Evolutionary conservation across 2,329 filamentous ascomycete genomes (phyloP).

Genomic region (Mollisiaceae sp.): DNA sequence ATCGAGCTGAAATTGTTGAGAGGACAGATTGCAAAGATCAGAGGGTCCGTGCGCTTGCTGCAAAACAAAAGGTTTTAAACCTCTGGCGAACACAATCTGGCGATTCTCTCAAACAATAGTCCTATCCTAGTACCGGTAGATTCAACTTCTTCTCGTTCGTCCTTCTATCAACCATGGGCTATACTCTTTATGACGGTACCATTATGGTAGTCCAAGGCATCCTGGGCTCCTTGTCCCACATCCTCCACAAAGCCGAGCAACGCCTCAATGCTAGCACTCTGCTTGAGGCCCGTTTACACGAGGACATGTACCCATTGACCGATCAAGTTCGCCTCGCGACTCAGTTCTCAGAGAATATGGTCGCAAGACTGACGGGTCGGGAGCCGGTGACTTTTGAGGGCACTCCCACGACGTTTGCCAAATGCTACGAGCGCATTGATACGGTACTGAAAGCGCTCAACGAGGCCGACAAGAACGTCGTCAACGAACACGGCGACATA

Average conservation of each 20-base stretch:
- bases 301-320: conserved; percentile 53
- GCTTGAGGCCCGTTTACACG: conserved; percentile 47
- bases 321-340: conserved; percentile 48
- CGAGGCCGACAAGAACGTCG: conserved; percentile 35
- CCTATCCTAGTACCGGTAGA: background rate
- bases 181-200: conserved; percentile 40
- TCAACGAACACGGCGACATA: conserved; percentile 34
- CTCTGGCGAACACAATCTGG: too few species aligned
- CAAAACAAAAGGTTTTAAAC: too few species aligned
- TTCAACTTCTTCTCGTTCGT: conserved; percentile 6
- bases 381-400: conserved; percentile 31
- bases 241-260: conserved; percentile 39
- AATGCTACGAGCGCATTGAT: conserved; percentile 38
- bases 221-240: conserved; percentile 39
- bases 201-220: conserved; percentile 34
- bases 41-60: too few species aligned
- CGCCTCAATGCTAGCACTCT: conserved; percentile 27
- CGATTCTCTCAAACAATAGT: background rate
- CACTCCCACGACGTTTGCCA: conserved; percentile 33
- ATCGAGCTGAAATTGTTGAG: too few species aligned
- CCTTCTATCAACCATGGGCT: conserved; percentile 23
- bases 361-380: conserved; percentile 37
- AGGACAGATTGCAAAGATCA: too few species aligned
- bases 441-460: conserved; percentile 32
- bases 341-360: conserved; percentile 37